phyloP scores from a whole-genome alignment of 2,329 filamentous ascomycete genomes.

The Chaetomium globosum region DNA sequence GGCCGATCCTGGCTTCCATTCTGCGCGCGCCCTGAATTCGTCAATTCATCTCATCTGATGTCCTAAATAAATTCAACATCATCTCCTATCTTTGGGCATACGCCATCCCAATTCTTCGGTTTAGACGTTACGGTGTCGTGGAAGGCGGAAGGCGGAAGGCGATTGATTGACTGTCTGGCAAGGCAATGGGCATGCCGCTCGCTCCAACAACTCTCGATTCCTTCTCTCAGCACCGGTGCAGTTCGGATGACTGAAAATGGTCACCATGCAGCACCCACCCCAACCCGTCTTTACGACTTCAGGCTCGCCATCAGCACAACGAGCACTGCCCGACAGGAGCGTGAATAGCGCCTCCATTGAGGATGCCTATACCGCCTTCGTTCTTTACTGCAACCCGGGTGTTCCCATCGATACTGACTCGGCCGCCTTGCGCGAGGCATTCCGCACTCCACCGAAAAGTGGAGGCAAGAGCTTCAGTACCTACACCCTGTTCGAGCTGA shows the following conservation, averaged over 20 bases:
- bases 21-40: background rate
- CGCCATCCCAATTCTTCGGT: background rate
- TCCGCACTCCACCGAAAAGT: constrained; percentile 79
- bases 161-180: background rate
- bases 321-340: constrained; percentile 63
- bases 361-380: constrained; percentile 80
- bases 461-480: constrained; percentile 85
- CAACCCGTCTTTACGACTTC: constrained; percentile 28
- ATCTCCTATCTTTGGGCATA: background rate
- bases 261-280: constrained; percentile 26
- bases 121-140: background rate
- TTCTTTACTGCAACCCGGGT: constrained; percentile 87
- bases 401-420: constrained; percentile 72
- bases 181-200: constrained; percentile 21
- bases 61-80: background rate
- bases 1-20: background rate
- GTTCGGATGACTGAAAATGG: constrained; percentile 24
- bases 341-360: constrained; percentile 74
- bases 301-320: constrained; percentile 17
- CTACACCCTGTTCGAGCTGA: constrained; percentile 74
- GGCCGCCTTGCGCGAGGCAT: constrained; percentile 70
- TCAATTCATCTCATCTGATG: constrained; percentile 5
- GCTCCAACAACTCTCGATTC: background rate
- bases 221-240: constrained; percentile 1
- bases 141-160: background rate